Base-by-base conservation (phyloP, 768 basidiomycete genomes). In the Mycena sanguinolenta region DNA sequence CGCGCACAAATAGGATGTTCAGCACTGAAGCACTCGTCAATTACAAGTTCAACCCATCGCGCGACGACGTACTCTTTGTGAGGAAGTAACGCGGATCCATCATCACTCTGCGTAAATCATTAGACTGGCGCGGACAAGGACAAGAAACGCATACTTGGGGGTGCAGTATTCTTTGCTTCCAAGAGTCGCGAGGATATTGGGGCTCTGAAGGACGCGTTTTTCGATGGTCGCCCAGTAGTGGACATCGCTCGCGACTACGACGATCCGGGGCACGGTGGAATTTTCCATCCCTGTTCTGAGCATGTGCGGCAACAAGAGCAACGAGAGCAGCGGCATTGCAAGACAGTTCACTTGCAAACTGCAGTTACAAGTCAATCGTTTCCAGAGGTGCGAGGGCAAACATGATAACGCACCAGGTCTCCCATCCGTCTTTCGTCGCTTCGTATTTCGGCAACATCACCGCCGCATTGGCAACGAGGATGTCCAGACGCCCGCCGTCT, bases 281-380 rank as follows among this genome's bases (percentile, higher is more conserved):
- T 70, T 30, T 13, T 69, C 63, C 9, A 38, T 49, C 1, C 77
- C 75, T 2, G 81, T 75, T 39, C 72, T 69, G 14, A 76, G 54
- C 59, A 83, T 74, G 57, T 70, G 71, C 1, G 83, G 83, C 0
- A 82, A 70, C 2, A 84, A 75, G 25, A 79, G 74, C 9, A 82
- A 28, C 10, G 78, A 71, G 1, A 81, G 73, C 12, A 81, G 74
- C 3, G 78, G 76, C 38, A 81, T 77, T 14, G 79, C 73, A 10
- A 84, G 63, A 62, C 78, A 77, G 72, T 84, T 84, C 36, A 81
- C 79, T 55, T 84, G 81, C 2, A 84, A 59, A 17, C 82, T 84
- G 58, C 0, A 9, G 21, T 17, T 12, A 21, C 23, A 6, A 55
- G 38, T n/a, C 28, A 59, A 23, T 23, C 16, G 52, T 14, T 10